A percentile compares a stretch with the other conserved stretches of the same genome.
These are phyloP conservation scores for Grifola frondosa DNA, from an alignment of 1,284 basidiomycete genomes.

Conservation along the genomic window DNA sequence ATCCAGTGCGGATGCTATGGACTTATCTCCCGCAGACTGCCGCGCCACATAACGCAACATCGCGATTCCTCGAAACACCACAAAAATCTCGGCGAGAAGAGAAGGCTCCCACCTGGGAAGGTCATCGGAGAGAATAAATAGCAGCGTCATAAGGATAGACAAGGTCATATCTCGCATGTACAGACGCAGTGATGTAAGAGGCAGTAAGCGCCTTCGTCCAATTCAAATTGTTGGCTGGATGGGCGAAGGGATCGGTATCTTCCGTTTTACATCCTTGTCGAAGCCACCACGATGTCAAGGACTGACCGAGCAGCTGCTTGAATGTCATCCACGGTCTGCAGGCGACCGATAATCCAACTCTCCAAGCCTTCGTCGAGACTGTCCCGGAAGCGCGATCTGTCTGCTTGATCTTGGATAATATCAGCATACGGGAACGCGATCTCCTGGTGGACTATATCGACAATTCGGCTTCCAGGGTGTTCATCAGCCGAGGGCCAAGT, in stretches of 20 bases:
- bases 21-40: slow-evolving; percentile 54
- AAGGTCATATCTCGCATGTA: slow-evolving; percentile 73
- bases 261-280: slow-evolving; percentile 69
- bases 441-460: slow-evolving; percentile 71
- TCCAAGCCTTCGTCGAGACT: slow-evolving; percentile 56
- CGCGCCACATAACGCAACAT: slow-evolving; percentile 60
- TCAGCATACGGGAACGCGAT: slow-evolving; percentile 72
- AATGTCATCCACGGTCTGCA: slow-evolving; percentile 56
- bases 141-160: slow-evolving; percentile 59
- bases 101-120: slow-evolving; percentile 61
- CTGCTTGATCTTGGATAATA: slow-evolving; percentile 65
- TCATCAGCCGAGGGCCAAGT: slow-evolving; percentile 54
- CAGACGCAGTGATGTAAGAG: slow-evolving; percentile 57
- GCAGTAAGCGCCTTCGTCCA: slow-evolving; percentile 63
- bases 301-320: slow-evolving; percentile 53
- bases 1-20: slow-evolving; percentile 28
- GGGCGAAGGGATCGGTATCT: slow-evolving; percentile 56
- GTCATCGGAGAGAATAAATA: slow-evolving; percentile 70
- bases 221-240: slow-evolving; percentile 50
- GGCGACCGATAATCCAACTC: slow-evolving; percentile 57
- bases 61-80: slow-evolving; percentile 72
- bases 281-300: slow-evolving; percentile 71
- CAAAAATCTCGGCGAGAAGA: slow-evolving; percentile 70
- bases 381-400: slow-evolving; percentile 49
- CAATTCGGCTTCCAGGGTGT: slow-evolving; percentile 56